A percentile compares a stretch with the other conserved stretches of the same genome.
Conservation (phyloP, 1,284 basidiomycete species). For the Inonotus obliquus region DNA sequence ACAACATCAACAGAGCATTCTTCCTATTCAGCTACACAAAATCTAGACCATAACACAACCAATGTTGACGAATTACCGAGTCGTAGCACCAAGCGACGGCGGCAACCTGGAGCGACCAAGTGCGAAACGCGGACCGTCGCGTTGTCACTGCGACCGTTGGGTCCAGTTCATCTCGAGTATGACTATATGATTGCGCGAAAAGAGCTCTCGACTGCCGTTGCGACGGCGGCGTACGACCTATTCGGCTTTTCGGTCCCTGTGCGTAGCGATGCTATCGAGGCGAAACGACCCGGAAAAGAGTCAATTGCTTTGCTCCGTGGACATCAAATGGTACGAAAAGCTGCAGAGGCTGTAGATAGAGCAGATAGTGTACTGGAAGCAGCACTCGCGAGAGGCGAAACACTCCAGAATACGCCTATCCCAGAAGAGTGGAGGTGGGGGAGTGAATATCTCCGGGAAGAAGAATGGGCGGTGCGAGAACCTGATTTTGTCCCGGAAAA, state of each 20-base stretch:
- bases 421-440: slow-evolving; percentile 2
- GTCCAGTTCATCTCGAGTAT: slow-evolving; percentile 8
- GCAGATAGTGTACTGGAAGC: slow-evolving; percentile 15
- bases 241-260: slow-evolving; percentile 1
- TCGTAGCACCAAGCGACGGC: background rate
- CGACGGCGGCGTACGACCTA: background rate
- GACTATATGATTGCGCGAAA: slow-evolving; percentile 3
- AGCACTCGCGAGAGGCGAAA: slow-evolving; percentile 13
- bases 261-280: background rate
- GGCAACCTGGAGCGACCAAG: background rate
- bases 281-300: background rate
- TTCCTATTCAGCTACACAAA: background rate
- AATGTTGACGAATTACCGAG: background rate
- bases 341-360: background rate
- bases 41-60: background rate
- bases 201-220: background rate
- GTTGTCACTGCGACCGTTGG: background rate
- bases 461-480: background rate
- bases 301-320: background rate
- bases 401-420: slow-evolving; percentile 12
- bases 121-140: background rate
- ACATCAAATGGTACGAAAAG: background rate
- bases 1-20: background rate
- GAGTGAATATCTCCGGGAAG: background rate
- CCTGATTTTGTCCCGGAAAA: background rate